Base-by-base conservation (phyloP, 2,329 filamentous ascomycete genomes). In the Trichoderma breve region DNA sequence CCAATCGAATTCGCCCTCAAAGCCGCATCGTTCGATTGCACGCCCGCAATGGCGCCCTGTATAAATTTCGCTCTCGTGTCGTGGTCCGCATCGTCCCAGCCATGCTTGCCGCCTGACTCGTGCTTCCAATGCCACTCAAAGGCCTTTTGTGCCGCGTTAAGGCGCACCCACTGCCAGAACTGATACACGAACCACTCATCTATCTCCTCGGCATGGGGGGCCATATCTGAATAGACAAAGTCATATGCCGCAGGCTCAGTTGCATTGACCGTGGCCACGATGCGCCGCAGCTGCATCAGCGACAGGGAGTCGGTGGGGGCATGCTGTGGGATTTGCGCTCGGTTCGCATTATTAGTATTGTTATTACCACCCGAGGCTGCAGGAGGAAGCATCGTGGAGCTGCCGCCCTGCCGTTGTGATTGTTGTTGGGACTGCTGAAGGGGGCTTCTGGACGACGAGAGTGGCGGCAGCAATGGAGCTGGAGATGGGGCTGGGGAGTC, bases 101-200 rank as follows among this genome's bases (percentile, higher is more conserved):
- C 84, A 15, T 76, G 70, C 67, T 76, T 75, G 2, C 74, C 78
- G 51, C 76, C 77, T 4, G 77, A 77, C 57, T 88, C 86, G 26
- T 86, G 84, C 76, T 87, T 83, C 93, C 93, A 97, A 78, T 91
- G 88, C 79, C 89, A 88, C 74, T 94, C 89, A 78, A 97, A 98
- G 2, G 91, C 90, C 47, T 89, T 86, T 78, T 93, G 93, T 24
- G 93, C 91, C 68, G 91, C 89, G 68, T 92, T 88, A 63, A 98
- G 85, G 77, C 95, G 91, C 61, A 91, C 87, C 83, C 93, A 93
- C 79, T 98, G 95, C 81, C 93, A 92, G 74, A 94, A 91, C 76
- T 92, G 92, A 82, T 98, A 98, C 68, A 92, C 90, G 82, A 99
- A 99, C 96, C 96, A 99, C 83, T 99, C 96, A 79, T 98, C 94